Conservation (phyloP, 1,284 basidiomycete species). For the Schizopora paradoxa region DNA sequence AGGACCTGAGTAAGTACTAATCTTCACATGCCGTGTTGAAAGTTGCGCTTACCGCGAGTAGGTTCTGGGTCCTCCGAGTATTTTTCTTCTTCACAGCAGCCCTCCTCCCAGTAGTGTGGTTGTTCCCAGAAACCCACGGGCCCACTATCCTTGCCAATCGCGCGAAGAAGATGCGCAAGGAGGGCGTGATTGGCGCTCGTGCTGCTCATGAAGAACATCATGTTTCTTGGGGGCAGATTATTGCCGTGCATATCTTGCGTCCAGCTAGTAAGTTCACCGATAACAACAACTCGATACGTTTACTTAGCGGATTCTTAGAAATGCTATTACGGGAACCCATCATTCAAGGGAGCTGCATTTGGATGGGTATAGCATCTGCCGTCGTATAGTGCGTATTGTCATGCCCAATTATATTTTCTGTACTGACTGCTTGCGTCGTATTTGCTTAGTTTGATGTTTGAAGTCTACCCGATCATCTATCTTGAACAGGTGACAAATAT, state of each 20-base stretch:
- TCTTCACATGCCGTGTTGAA: too few relatives aligned
- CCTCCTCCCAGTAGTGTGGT: conserved; percentile 21
- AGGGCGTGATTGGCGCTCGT: conserved; percentile 18
- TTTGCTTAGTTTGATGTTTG: conserved; percentile 25
- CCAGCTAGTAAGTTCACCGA: too few relatives aligned
- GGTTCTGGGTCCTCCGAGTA: conserved; percentile 25
- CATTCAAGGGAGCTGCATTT: conserved; percentile 23
- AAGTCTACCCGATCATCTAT: conserved; percentile 25
- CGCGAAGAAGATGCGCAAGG: conserved; percentile 19
- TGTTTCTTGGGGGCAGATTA: conserved; percentile 17
- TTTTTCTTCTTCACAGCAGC: conserved; percentile 22
- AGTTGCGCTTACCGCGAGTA: conserved; percentile 8
- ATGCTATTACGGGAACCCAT: conserved; percentile 26
- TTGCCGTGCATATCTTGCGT: conserved; percentile 21
- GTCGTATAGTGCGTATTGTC: conserved; percentile 26
- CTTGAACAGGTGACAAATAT: conserved; percentile 20
- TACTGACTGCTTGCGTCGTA: too few relatives aligned
- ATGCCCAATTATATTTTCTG: not conserved
- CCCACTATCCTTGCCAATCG: conserved; percentile 23
- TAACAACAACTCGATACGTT: conserved; percentile 22
- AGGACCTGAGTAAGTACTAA: conserved; percentile 15
- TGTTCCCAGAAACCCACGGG: conserved; percentile 25
- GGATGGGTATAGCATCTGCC: conserved; percentile 24
- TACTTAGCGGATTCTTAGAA: conserved; percentile 13
- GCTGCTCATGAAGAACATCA: conserved; percentile 23